Conservation (phyloP, 768 basidiomycete genomes). For the Rhodotorula taiwanensis region DNA sequence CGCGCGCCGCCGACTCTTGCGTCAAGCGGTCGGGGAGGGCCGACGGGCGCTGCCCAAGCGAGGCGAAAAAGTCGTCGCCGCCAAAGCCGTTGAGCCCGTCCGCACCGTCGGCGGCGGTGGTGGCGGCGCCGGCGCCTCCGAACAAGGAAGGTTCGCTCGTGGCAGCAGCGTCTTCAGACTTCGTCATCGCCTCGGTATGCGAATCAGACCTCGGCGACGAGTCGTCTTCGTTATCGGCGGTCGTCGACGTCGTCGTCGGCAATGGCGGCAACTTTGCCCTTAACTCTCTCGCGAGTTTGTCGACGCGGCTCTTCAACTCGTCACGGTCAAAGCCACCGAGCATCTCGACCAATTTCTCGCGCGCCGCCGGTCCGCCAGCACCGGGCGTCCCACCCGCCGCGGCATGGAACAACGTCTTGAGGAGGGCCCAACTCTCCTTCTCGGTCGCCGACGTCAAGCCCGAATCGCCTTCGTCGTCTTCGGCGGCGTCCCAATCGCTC, state of each 20-base stretch:
- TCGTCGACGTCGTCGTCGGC: constrained; percentile 39
- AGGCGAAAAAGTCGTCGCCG: constrained; percentile 69
- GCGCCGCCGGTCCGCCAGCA: constrained; percentile 23
- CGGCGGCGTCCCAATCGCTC: constrained; percentile 29
- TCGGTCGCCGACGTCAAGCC: constrained; percentile 2
- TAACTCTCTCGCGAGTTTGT: constrained; percentile 70
- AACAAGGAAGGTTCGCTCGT: too few species aligned
- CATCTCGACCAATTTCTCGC: constrained; percentile 80
- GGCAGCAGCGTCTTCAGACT: too few species aligned
- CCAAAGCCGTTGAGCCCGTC: constrained; percentile 24
- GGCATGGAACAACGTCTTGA: constrained; percentile 74
- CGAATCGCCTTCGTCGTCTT: constrained; percentile 2
- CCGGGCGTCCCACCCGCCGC: constrained; percentile 51
- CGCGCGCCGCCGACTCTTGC: constrained; percentile 58
- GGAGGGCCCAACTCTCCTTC: constrained; percentile 43
- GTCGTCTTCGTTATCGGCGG: constrained; percentile 43
- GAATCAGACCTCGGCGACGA: constrained; percentile 46
- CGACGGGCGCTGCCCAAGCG: constrained; percentile 47
- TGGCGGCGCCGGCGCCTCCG: too few species aligned
- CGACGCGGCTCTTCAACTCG: constrained; percentile 69
- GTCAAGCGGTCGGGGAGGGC: constrained; percentile 50
- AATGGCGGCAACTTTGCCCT: constrained; percentile 52
- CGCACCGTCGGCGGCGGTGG: too few species aligned
- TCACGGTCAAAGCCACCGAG: constrained; percentile 79
- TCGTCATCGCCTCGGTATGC: constrained; percentile 61